Evolutionary conservation across 805 yeast genomes (phyloP), one percentile per base, ranked within the genome.

Genomic region (Sugiyamaella lignohabitans): DNA sequence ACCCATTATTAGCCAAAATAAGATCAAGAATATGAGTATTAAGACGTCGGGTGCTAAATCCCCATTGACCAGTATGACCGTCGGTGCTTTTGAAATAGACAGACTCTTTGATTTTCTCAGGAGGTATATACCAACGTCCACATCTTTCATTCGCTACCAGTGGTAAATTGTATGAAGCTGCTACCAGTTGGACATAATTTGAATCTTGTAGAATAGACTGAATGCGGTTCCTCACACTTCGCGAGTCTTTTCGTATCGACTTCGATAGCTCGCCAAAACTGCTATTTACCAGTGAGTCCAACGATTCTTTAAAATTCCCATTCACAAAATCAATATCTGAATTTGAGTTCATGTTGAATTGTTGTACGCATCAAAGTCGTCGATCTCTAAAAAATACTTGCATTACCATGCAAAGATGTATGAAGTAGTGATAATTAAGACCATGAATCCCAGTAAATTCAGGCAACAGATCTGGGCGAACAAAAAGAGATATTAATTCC

Each of bases 31-130:
- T 60, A 58, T 87, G 95, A 48, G 85, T 67, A 62, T 88, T 88
- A 34, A 87, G 65, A 39, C 97, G 65, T 42, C 94, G 69, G 16
- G 78, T 63, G 29, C 87, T 81, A 57, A 88, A 87, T 27, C 74
- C 72, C 96, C 96, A 88, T 53, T 85, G 80, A 46, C 75, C 74
- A 0, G 78, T 79, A 58, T 88, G 97, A 0, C 97, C 97, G 65
- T 88, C 96, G 0, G 96, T 88, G 21, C 94, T 84, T 59, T 88
- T 88, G 67, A 88, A 88, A 58, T 88, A 87, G 16, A 81, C 76
- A 0, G 82, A 70, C 3, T 74, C 78, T 0, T 46, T 38, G 20
- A 64, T 67, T 0, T 53, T 40, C 0, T 50, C 46, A 0, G 84
- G 79, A 0, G 75, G 69, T 2, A 82, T 76, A 56, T 88, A 88